Evolutionary conservation across 2,329 filamentous ascomycete genomes (phyloP).

Genomic region (Aspergillus piperis): DNA sequence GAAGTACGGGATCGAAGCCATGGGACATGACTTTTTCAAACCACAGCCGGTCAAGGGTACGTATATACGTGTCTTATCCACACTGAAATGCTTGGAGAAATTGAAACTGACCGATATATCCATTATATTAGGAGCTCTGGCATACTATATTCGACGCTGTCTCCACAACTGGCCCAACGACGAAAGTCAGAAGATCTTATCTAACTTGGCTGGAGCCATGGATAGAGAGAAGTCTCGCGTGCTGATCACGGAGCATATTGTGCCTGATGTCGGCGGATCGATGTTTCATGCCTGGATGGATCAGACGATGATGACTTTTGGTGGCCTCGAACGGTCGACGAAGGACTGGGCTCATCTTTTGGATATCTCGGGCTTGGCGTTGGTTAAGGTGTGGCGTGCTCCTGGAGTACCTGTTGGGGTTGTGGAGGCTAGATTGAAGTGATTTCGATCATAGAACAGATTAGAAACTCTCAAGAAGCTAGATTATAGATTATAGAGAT

Average conservation of each 20-base stretch:
- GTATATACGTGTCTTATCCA: background rate
- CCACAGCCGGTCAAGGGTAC: slow-evolving; percentile 25
- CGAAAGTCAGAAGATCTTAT: slow-evolving; percentile 21
- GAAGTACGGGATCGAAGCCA: slow-evolving; percentile 16
- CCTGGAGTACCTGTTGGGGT: slow-evolving; percentile 21
- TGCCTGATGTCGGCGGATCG: slow-evolving; percentile 21
- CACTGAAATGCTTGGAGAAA: background rate
- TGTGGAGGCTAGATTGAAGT: slow-evolving; percentile 27
- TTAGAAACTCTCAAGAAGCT: background rate
- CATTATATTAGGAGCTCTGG: slow-evolving; percentile 20
- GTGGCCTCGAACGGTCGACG: slow-evolving; percentile 29
- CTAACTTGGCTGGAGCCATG: slow-evolving; percentile 26
- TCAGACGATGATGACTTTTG: slow-evolving; percentile 29
- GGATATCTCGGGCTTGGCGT: slow-evolving; percentile 23
- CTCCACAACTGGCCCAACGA: slow-evolving; percentile 33
- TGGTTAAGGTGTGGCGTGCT: slow-evolving; percentile 27
- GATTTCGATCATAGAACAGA: background rate
- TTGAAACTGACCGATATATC: background rate
- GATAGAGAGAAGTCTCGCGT: slow-evolving; percentile 19
- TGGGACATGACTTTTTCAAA: slow-evolving; percentile 25
- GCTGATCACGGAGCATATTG: slow-evolving; percentile 30
- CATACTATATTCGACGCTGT: slow-evolving; percentile 35
- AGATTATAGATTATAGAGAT: background rate
- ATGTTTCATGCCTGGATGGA: slow-evolving; percentile 28
- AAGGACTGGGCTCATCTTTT: slow-evolving; percentile 27